phyloP scores from a whole-genome alignment of 116 monocot genomes.

The Cymodocea nodosa region DNA sequence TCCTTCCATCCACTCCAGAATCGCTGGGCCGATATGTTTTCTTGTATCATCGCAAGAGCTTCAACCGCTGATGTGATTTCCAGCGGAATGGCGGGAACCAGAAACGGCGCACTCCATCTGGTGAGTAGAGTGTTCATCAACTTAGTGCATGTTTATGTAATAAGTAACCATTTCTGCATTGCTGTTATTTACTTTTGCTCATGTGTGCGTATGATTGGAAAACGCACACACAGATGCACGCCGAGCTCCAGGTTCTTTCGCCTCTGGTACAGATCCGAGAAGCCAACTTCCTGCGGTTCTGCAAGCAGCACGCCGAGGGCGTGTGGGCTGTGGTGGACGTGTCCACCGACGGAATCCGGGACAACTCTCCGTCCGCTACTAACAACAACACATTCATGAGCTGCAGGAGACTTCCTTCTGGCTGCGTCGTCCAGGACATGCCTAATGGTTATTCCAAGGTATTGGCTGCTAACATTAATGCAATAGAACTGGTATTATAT shows the following conservation, averaged over 20 bases:
- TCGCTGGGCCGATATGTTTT: slow-evolving; percentile 86
- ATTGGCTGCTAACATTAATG: slow-evolving; percentile 2
- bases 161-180: too few species aligned
- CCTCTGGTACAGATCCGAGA: slow-evolving; percentile 81
- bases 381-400: slow-evolving; percentile 13
- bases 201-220: too few species aligned
- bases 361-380: slow-evolving; percentile 6
- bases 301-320: slow-evolving; percentile 80
- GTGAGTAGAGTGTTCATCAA: slow-evolving; percentile 23
- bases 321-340: slow-evolving; percentile 93
- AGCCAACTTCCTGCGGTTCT: slow-evolving; percentile 74
- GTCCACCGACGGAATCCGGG: slow-evolving; percentile 56
- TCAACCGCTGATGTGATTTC: slow-evolving; percentile 69
- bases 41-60: slow-evolving; percentile 60
- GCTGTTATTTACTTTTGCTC: too few species aligned
- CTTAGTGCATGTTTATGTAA: background rate
- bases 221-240: slow-evolving; percentile 49
- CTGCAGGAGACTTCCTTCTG: slow-evolving; percentile 88
- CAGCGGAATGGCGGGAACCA: slow-evolving; percentile 53
- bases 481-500: too few species aligned
- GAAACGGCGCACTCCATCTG: slow-evolving; percentile 86
- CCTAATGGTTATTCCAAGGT: slow-evolving; percentile 98
- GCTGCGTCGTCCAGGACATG: slow-evolving; percentile 84
- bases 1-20: slow-evolving; percentile 14
- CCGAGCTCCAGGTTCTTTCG: slow-evolving; percentile 87